Percentiles rank a stretch among this genome's conserved stretches.
phyloP scores from a whole-genome alignment of 2,329 filamentous ascomycete genomes.

The Cladorrhinum sp. region DNA sequence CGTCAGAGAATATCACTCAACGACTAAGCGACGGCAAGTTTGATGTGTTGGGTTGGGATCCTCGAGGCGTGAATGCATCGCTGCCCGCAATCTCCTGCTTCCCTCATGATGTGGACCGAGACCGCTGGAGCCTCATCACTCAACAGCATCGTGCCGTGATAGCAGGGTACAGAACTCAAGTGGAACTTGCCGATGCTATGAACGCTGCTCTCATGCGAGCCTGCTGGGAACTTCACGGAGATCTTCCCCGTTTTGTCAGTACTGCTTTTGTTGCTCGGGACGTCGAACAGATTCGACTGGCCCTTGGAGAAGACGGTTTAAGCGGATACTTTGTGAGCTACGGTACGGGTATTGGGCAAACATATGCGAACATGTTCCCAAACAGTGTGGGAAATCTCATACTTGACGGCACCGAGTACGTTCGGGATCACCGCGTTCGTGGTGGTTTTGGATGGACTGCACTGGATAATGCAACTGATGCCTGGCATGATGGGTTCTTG shows the following conservation, averaged over 20 bases:
- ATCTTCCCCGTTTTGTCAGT: conserved; percentile 44
- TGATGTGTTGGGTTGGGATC: conserved; percentile 53
- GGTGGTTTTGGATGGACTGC: conserved; percentile 47
- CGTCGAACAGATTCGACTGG: conserved; percentile 46
- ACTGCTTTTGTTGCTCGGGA: conserved; percentile 48
- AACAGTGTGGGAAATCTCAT: conserved; percentile 46
- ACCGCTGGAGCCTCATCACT: conserved; percentile 44
- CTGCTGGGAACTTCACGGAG: conserved; percentile 43
- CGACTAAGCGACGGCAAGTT: conserved; percentile 42
- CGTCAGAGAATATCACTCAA: conserved; percentile 36
- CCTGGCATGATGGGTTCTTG: conserved; percentile 49
- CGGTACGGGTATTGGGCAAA: conserved; percentile 51
- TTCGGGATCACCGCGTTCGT: conserved; percentile 43
- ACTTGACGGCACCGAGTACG: conserved; percentile 48
- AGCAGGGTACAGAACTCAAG: conserved; percentile 35
- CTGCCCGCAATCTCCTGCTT: conserved; percentile 46
- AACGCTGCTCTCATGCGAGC: conserved; percentile 43
- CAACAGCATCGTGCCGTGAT: conserved; percentile 39
- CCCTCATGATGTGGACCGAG: conserved; percentile 43
- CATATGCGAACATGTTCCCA: conserved; percentile 50
- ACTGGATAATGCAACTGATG: conserved; percentile 48
- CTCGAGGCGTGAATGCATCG: conserved; percentile 50
- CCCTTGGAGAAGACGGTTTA: conserved; percentile 44
- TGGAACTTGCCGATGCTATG: conserved; percentile 45
- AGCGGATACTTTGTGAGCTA: conserved; percentile 51